Evolutionary conservation across 1,139 yeast genomes (phyloP).

Genomic region (Hanseniaspora uvarum): DNA sequence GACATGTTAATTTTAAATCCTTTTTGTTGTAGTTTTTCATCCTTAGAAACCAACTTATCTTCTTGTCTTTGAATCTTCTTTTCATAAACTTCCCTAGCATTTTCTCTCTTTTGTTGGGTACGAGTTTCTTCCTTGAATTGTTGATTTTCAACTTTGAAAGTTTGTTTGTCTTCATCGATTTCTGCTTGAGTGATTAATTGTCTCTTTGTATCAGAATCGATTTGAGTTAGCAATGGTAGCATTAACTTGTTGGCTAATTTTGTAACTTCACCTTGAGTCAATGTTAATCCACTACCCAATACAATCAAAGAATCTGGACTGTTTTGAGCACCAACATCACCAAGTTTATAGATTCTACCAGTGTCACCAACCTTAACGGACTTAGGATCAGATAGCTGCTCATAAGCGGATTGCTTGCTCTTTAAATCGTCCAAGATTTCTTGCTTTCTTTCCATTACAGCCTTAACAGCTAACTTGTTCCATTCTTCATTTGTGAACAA

Average conservation of each 20-base stretch:
- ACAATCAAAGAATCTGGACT: conserved; percentile 34
- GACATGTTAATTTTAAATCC: conserved; percentile 14
- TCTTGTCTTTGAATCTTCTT: conserved; percentile 27
- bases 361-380: conserved; percentile 13
- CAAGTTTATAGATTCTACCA: conserved; percentile 25
- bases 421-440: conserved; percentile 20
- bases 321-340: conserved; percentile 37
- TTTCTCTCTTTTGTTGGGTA: conserved; percentile 18
- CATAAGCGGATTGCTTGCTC: conserved; percentile 20
- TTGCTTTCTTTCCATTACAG: conserved; percentile 38
- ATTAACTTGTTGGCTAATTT: conserved; percentile 75
- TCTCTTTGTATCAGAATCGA: conserved; percentile 56
- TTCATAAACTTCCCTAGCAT: conserved; percentile 17
- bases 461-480: conserved; percentile 42
- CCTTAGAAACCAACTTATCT: conserved; percentile 25
- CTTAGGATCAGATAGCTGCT: background rate
- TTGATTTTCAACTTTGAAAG: conserved; percentile 18
- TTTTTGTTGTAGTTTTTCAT: conserved; percentile 24
- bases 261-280: conserved; percentile 67
- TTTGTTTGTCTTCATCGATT: conserved; percentile 37
- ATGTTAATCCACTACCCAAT: conserved; percentile 80
- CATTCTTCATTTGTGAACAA: conserved; percentile 33
- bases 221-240: conserved; percentile 73
- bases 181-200: conserved; percentile 64
- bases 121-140: conserved; percentile 18